A percentile compares a stretch with the other conserved stretches of the same genome.
phyloP scores from a whole-genome alignment of 495 filamentous ascomycete species.

The Aspergillus nanangensis region DNA sequence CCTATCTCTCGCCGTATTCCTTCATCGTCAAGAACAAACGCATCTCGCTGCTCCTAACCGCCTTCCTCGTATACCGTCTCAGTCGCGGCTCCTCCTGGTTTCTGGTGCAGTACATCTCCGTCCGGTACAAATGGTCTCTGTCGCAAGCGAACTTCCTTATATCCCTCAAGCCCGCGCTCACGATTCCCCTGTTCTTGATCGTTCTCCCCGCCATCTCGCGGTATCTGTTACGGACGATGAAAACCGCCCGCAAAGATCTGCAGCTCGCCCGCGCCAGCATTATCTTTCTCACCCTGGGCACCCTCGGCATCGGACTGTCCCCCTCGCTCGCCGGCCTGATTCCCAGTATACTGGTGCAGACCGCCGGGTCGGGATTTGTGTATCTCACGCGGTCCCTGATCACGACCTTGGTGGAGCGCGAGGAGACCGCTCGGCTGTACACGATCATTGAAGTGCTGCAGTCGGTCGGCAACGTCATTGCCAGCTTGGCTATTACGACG shows the following conservation, averaged over 20 bases:
- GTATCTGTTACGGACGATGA: conserved; percentile 30
- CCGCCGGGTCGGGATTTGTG: conserved; percentile 44
- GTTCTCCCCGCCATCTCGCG: conserved; percentile 41
- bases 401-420: conserved; percentile 46
- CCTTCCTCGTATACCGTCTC: conserved; percentile 50
- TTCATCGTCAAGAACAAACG: conserved; percentile 43
- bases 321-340: conserved; percentile 33
- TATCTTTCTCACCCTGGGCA: conserved; percentile 37
- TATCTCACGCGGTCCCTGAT: conserved; percentile 46
- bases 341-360: conserved; percentile 42
- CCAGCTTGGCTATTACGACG: conserved; percentile 47
- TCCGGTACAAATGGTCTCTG: conserved; percentile 50
- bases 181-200: conserved; percentile 47
- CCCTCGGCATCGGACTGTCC: conserved; percentile 45
- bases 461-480: conserved; percentile 49
- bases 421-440: conserved; percentile 53
- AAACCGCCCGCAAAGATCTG: conserved; percentile 47
- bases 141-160: conserved; percentile 52
- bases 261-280: conserved; percentile 45
- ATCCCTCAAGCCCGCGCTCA: conserved; percentile 44
- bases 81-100: conserved; percentile 47
- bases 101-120: conserved; percentile 54
- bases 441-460: conserved; percentile 55
- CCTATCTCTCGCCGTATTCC: conserved; percentile 31
- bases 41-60: conserved; percentile 41